Percentiles rank a stretch among this genome's conserved stretches.
phyloP scores from a whole-genome alignment of 192 early-diverging fungal genomes.

The Umbelopsis ramanniana region DNA sequence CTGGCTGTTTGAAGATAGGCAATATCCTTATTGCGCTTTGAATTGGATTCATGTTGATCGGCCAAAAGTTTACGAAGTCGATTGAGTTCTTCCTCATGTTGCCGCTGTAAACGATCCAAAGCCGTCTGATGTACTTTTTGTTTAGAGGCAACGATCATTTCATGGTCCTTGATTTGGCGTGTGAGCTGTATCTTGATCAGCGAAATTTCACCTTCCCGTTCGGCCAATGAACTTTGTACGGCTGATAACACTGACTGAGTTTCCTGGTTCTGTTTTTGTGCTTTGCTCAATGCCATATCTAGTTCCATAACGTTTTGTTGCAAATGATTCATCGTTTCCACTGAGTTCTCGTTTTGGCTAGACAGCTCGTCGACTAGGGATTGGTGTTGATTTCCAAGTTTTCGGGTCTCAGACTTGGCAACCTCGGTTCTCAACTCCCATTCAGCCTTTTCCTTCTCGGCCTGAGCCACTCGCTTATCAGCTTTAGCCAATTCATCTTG shows the following conservation, averaged over 20 bases:
- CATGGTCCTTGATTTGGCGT: conserved; percentile 14
- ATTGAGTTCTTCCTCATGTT: conserved; percentile 18
- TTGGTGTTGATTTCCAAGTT: background rate
- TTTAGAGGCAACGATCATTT: background rate
- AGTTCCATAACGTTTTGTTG: background rate
- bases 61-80: background rate
- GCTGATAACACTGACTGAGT: conserved; percentile 2
- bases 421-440: conserved; percentile 24
- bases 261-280: conserved; percentile 2
- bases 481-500: conserved; percentile 9
- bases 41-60: conserved; percentile 8
- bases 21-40: conserved; percentile 17
- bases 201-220: conserved; percentile 18
- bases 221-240: conserved; percentile 19
- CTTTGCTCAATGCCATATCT: background rate
- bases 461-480: conserved; percentile 15
- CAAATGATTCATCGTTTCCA: conserved; percentile 1
- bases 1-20: conserved; percentile 12
- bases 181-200: conserved; percentile 7
- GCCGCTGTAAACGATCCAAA: conserved; percentile 19
- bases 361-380: background rate
- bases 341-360: background rate
- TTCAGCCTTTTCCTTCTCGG: conserved; percentile 24
- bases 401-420: conserved; percentile 21
- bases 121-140: conserved; percentile 5